Evolutionary conservation across 768 basidiomycete species (phyloP), one percentile per base, ranked within the genome.

Genomic region (Boletus tomentosulus): DNA sequence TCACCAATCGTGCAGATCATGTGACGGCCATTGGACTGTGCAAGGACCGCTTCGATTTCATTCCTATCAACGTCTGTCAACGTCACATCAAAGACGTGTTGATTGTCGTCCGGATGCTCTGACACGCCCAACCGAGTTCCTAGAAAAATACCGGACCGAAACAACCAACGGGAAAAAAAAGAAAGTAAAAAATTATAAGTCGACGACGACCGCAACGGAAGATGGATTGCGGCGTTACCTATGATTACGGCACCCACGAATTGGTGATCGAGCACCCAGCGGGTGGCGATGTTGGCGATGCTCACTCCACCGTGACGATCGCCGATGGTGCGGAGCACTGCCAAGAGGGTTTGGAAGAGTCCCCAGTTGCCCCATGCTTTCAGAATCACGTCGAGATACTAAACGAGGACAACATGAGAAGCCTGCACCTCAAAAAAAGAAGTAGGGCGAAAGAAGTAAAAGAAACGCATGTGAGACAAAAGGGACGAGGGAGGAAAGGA

Each of bases 311-410:
- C 78, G 66, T 89, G 84, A 24, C 78, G 80, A 73, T 86, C 79
- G 4, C 82, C 89, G 51, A 92, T 78, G n/a, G 58, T 62, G 22
- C 82, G 79, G 31, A 92, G 75, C 38, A 79, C 77, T 22, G 63
- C 51, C 39, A 92, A 71, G 0, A 92, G 77, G 0, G 71, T 62
- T 62, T 91, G 90, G 69, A 92, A 91, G 27, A 91, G 78, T 8
- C 73, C 60, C 89, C 89, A 92, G 46, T 69, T 76, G 3, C 89
- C 90, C 89, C 90, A 92, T 1, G 80, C 86, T 58, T 80, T 82
- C 46, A 86, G 62, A 57, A 92, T 92, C 76, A 89, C 83, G 61
- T 92, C 89, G 45, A 91, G 82, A 66, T 92, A 92, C 90, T 92
- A 55, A n/a, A 33, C 1, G 39, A 48, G 24, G 48, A 49, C 2